Evolutionary conservation across 2,329 filamentous ascomycete species (phyloP), one percentile per base, ranked within the genome.

Genomic region (Westerdykella sp.): DNA sequence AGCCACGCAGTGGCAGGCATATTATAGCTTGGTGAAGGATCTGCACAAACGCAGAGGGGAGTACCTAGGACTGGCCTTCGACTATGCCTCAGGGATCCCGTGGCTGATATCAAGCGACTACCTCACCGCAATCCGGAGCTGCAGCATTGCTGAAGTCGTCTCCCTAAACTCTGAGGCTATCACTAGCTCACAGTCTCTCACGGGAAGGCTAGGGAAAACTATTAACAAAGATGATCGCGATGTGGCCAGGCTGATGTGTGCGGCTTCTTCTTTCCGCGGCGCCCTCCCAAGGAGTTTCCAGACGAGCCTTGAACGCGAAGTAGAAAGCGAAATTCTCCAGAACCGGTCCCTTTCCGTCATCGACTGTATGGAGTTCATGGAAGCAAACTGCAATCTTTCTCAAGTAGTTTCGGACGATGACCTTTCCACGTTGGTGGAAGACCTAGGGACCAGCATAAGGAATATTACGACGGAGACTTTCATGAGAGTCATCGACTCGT

Each of bases 51-150:
- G 87, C 57, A 78, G 90, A 57, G 84, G 85, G 14, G 90, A 96
- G 59, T 84, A 87, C 0, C 69, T 97, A 36, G 83, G 86, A 1
- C 72, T 97, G 36, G 79, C 83, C 0, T 81, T 87, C 43, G 93
- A 97, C 57, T 66, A 76, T 1, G 75, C 79, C 38, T 75, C 77
- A 9, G 82, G 84, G 39, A 78, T 90, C 70, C 79, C 87, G 1
- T 96, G 89, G 88, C 77, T 94, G 37, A 76, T 95, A 4, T 84
- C 88, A 56, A 82, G 90, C 1, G 90, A 96, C 66, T 81, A 84
- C 25, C 73, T 94, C 39, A 85, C 87, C 4, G 81, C 85, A 2
- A 77, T 97, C 40, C 78, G 91, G 48, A 80, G 84, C 56, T 95
- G 87, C 69, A 93, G 83, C 62, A 74, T 77, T 38, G 71, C 91